Evolutionary conservation across 352 stramenopile species (phyloP).

Genomic region (Phytopythium montanum): DNA sequence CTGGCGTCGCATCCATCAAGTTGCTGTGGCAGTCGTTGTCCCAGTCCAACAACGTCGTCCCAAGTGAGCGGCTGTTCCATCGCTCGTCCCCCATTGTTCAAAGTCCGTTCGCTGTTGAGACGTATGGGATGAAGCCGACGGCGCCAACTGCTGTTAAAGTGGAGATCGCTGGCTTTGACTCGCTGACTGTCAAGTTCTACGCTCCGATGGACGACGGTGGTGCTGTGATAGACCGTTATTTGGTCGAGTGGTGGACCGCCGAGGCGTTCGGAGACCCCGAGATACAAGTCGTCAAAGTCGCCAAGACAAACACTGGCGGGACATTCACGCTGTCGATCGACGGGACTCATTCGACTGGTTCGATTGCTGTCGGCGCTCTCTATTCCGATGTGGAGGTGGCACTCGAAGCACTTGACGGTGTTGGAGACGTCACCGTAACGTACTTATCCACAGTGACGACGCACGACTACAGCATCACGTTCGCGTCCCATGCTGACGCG

Average conservation of each 20-base stretch:
- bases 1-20: slow-evolving; percentile 72
- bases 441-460: slow-evolving; percentile 22
- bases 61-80: slow-evolving; percentile 84
- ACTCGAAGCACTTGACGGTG: slow-evolving; percentile 69
- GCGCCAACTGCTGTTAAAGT: slow-evolving; percentile 37
- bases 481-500: slow-evolving; percentile 35
- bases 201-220: slow-evolving; percentile 85
- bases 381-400: slow-evolving; percentile 78
- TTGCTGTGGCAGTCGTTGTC: slow-evolving; percentile 89
- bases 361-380: slow-evolving; percentile 44
- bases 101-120: slow-evolving; percentile 65
- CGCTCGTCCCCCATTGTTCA: slow-evolving; percentile 46
- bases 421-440: slow-evolving; percentile 79
- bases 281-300: slow-evolving; percentile 86
- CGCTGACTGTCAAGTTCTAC: slow-evolving; percentile 85
- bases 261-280: slow-evolving; percentile 43
- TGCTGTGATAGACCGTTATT: slow-evolving; percentile 73
- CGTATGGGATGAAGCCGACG: slow-evolving; percentile 50
- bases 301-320: slow-evolving; percentile 64
- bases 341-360: slow-evolving; percentile 34
- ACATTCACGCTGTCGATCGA: slow-evolving; percentile 81
- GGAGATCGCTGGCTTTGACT: slow-evolving; percentile 39
- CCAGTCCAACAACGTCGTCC: slow-evolving; percentile 87
- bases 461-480: slow-evolving; percentile 50
- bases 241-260: slow-evolving; percentile 86